phyloP scores from a whole-genome alignment of 805 yeast species.

The Kazachstania taianensis region DNA sequence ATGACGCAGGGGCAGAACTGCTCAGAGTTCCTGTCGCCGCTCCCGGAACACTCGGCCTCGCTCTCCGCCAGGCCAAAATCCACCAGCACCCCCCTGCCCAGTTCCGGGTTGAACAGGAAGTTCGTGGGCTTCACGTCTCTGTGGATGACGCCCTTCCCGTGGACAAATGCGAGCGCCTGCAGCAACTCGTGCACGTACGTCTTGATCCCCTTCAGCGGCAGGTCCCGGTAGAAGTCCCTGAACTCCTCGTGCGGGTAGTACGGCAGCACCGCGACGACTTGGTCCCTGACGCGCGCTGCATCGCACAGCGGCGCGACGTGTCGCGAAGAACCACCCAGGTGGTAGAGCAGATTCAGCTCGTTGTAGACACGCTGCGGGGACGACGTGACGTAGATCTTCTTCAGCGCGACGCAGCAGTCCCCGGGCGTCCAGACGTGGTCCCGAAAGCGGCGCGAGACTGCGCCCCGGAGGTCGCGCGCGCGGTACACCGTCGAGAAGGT shows the following conservation, averaged over 20 bases:
- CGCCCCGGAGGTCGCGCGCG: conserved; percentile 36
- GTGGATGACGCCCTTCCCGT: conserved; percentile 70
- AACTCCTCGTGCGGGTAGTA: conserved; percentile 87
- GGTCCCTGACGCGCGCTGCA: conserved; percentile 79
- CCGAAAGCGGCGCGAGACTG: conserved; percentile 17
- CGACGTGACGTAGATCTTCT: conserved; percentile 88
- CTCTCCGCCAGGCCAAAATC: conserved; percentile 90
- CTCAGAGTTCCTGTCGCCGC: conserved; percentile 18
- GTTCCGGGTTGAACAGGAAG: conserved; percentile 52
- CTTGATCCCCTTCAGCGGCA: conserved; percentile 71
- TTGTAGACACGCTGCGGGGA: conserved; percentile 86
- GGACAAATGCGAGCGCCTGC: conserved; percentile 59
- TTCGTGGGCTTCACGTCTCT: conserved; percentile 87
- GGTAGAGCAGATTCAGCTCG: conserved; percentile 70
- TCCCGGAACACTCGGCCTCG: conserved; percentile 21
- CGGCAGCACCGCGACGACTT: conserved; percentile 86
- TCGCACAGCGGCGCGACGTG: conserved; percentile 85
- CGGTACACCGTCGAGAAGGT: conserved; percentile 70
- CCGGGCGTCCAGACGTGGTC: conserved; percentile 27
- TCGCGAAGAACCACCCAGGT: conserved; percentile 56
- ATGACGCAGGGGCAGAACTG: conserved; percentile 48
- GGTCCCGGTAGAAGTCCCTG: conserved; percentile 71
- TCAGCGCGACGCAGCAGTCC: conserved; percentile 64
- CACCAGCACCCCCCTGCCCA: conserved; percentile 73
- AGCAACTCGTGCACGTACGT: conserved; percentile 72